These are phyloP conservation scores for Emericellopsis cladophorae DNA, from an alignment of 2,329 filamentous ascomycete species.

Conservation along the genomic window DNA sequence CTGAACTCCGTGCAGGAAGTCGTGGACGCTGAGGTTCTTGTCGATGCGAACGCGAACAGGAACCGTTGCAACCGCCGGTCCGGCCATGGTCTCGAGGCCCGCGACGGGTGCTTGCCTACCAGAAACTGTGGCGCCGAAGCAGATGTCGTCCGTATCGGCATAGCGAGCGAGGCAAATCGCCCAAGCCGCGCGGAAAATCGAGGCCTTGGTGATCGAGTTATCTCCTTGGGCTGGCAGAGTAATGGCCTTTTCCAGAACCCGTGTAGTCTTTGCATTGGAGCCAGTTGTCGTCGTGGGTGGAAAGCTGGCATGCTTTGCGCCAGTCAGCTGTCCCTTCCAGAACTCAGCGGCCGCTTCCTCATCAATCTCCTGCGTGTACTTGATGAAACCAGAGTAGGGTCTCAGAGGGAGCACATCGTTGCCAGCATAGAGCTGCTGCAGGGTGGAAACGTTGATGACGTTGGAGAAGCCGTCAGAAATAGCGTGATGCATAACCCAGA, in stretches of 20 bases:
- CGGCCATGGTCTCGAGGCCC: constrained; percentile 4
- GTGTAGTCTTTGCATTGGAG: neutral
- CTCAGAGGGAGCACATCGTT: constrained; percentile 7
- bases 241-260: neutral
- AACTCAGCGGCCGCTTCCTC: neutral
- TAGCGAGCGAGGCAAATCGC: constrained; percentile 10
- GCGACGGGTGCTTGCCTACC: constrained; percentile 8
- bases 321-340: neutral
- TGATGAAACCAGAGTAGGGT: constrained; percentile 26
- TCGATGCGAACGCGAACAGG: constrained; percentile 5
- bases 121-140: constrained; percentile 8
- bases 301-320: constrained; percentile 4
- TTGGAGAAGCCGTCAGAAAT: constrained; percentile 2
- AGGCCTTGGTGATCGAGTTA: constrained; percentile 4
- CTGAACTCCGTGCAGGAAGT: constrained; percentile 3
- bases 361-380: constrained; percentile 21
- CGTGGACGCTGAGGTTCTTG: constrained; percentile 2
- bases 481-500: constrained; percentile 3
- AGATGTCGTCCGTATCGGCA: constrained; percentile 16
- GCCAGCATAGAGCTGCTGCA: neutral
- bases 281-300: constrained; percentile 1
- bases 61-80: constrained; percentile 6
- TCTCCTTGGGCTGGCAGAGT: neutral
- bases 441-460: constrained; percentile 1
- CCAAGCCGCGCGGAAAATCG: constrained; percentile 5